Conservation (phyloP, 2,329 filamentous ascomycete species). For the Colletotrichum siamense region DNA sequence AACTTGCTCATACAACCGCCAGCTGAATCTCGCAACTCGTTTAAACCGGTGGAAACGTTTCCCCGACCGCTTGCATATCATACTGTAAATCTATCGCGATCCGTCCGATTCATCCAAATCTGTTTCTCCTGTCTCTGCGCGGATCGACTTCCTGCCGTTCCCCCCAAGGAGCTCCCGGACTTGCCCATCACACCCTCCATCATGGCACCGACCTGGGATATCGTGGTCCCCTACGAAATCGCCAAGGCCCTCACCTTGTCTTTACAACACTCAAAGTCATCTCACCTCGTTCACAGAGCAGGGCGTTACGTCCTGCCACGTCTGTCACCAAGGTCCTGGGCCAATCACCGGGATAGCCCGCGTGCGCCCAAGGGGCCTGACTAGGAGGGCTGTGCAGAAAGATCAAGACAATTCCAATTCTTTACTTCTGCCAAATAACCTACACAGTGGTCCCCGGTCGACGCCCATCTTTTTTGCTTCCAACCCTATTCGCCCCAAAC, state of each 20-base stretch:
- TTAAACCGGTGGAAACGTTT: not conserved
- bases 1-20: not conserved
- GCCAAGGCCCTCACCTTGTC: not conserved
- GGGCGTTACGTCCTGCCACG: not conserved
- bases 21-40: not conserved
- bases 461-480: not conserved
- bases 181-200: not conserved
- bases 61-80: not conserved
- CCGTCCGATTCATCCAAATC: not conserved
- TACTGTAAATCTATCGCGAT: not conserved
- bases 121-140: not conserved
- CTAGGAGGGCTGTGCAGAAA: not conserved
- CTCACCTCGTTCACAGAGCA: not conserved
- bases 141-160: not conserved
- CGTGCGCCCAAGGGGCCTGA: not conserved
- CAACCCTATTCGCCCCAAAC: conserved; percentile 16
- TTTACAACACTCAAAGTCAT: not conserved
- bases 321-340: not conserved
- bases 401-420: conserved; percentile 2
- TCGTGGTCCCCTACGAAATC: not conserved
- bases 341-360: not conserved
- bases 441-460: not conserved
- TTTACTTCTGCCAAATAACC: conserved; percentile 6
- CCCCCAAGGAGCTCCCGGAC: not conserved
- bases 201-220: not conserved